Evolutionary conservation across 2,329 filamentous ascomycete genomes (phyloP), one percentile per base, ranked within the genome.

Genomic region (Curvularia sp.): DNA sequence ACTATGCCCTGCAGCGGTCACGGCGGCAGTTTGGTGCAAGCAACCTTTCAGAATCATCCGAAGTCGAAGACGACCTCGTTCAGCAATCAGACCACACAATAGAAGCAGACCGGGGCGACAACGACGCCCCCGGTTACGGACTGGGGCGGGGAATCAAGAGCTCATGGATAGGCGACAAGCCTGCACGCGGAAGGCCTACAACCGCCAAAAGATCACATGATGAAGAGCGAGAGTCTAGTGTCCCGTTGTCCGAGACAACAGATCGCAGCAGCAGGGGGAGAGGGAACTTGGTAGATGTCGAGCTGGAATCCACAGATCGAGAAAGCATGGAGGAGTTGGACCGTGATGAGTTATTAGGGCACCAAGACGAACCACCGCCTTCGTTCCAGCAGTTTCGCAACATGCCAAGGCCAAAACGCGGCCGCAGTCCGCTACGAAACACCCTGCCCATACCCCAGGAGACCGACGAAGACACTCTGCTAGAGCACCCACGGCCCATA

Each of bases 1-100:
- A 95, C 66, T 96, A 93, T 78, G 94, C 94, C 5, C 82, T 99
- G 57, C 93, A 98, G 77, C 86, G 90, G 67, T 98, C 94, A 65
- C 86, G 95, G 67, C 86, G 93, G 47, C 91, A 97, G 58, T 94
- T 97, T 72, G 92, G 92, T 13, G 88, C 89, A 13, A 92, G 90
- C 77, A 88, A 91, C 67, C 80, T 97, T 49, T 91, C 90, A 38
- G 93, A 96, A 66, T 97, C 93, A 62, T 89, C 90, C 2, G 93
- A 96, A 67, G 87, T 90, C 2, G 93, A 95, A 50, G 88, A 90
- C 42, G 89, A 89, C 52, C 84, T 79, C n/a, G 86, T 66, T 10
- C 65, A 68, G 42, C 62, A 61, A 24, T 75, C 74, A 12, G 87
- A 76, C 35, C 86, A 73, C 80, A 84, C 68, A 80, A 71, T 72